Base-by-base conservation (phyloP, 179 eudicot genomes). In the Patellifolia procumbens region DNA sequence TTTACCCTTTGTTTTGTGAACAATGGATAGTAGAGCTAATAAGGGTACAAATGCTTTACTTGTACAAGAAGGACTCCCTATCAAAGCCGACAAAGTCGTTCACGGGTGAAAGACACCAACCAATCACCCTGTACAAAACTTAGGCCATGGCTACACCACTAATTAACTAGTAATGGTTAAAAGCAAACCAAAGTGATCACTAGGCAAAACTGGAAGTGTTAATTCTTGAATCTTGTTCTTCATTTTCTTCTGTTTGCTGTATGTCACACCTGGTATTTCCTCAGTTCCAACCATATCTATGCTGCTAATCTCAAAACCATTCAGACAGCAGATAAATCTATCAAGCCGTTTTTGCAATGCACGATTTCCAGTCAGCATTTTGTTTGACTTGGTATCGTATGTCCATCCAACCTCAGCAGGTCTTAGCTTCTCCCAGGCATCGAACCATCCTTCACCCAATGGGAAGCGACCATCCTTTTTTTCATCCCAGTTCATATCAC, bases 401-500 rank as follows among this genome's bases (percentile, higher is more conserved):
- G 98, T 94, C 69, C 67, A 91, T 48, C 98, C 98, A 13, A 76
- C 68, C 68, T 92, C 94, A 51, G 75, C 77, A 2, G 97, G 93
- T 73, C 84, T 86, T 45, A 89, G 78, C 77, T 81, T 60, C 45
- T 74, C 79, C 97, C 97, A 94, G 8, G 89, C 98, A 78, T 92
- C 97, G 15, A 82, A 56, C 97, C 98, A 94, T 70, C 92, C 96
- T 37, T 92, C 88, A 0, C 80, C 81, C 4, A 68, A 71, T 34
- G 97, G 96, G 76, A 92, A 89, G 16, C 75, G 79, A 3, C 97
- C 97, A 43, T 92, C 97, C 68, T 80, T 75, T 60, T 92, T 91
- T 77, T 92, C 98, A 35, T 86, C 91, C 98, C 98, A 94, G 79
- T 94, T 94, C 98, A 92, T 92, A 77, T 92, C 97, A 22, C 98